These are phyloP conservation scores for Collybiopsis confluens DNA, from an alignment of 768 basidiomycete genomes.

Conservation along the genomic window DNA sequence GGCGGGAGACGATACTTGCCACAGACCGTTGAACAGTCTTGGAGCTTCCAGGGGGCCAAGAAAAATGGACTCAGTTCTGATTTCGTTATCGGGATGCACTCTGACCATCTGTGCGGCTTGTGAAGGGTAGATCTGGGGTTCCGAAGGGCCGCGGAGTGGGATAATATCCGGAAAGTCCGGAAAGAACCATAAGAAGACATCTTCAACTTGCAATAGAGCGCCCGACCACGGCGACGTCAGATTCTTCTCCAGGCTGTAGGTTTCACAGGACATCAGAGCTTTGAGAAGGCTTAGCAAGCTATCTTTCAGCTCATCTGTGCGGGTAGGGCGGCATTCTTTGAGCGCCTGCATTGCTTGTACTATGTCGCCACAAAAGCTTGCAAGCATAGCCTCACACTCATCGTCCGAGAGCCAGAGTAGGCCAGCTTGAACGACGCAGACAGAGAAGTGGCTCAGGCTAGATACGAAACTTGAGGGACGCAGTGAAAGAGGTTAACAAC, in stretches of 20 bases:
- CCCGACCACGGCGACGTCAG: constrained; percentile 11
- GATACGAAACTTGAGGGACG: neutral
- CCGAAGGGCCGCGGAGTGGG: neutral
- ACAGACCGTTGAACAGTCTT: constrained; percentile 50
- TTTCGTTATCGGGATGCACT: neutral
- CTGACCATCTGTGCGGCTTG: neutral
- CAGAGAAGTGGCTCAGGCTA: constrained; percentile 12
- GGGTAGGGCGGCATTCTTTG: constrained; percentile 10
- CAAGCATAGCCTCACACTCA: constrained; percentile 1
- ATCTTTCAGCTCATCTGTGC: constrained; percentile 2
- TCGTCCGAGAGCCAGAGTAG: constrained; percentile 8
- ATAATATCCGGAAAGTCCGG: neutral
- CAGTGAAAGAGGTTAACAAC: neutral
- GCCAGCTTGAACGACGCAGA: constrained; percentile 5
- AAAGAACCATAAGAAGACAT: constrained; percentile 4
- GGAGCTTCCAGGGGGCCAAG: constrained; percentile 41
- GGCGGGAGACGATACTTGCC: constrained; percentile 59
- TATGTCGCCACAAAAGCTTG: constrained; percentile 10
- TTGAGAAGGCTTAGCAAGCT: constrained; percentile 5
- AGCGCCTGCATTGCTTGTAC: constrained; percentile 15
- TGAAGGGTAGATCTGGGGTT: neutral
- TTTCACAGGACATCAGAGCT: constrained; percentile 7
- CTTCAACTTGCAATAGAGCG: constrained; percentile 10
- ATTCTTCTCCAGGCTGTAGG: constrained; percentile 3
- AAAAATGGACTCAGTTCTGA: constrained; percentile 9